Base-by-base conservation (phyloP, 345 rosid genomes). In the Leavenworthia alabamica region DNA sequence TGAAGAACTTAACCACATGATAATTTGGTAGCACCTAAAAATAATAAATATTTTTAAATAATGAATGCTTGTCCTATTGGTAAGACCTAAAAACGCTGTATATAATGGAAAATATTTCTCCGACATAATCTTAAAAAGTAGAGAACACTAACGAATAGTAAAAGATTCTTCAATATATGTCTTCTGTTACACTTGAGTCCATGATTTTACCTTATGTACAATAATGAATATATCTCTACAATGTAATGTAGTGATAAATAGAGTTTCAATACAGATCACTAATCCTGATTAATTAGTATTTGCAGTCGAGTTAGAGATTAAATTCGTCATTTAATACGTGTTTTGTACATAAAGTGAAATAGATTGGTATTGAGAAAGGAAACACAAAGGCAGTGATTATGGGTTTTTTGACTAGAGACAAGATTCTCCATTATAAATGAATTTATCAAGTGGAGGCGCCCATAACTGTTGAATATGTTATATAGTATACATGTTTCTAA, bases 371-470 rank as follows among this genome's bases (percentile, higher is more conserved):
- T 53, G 31, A 45, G 36, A 46, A 62, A 61, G 49, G 13, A 17
- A 37, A 43, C 67, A 13, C 46, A 42, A 32, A 41, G 24, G 49
- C 41, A 70, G 57, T 15, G 64, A 49, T 70, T 43, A 63, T 56
- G 60, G 52, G 41, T 48, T 19, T 48, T 19, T 71, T 71, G 75
- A 63, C 65, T 7, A 41, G 39, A 43, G 60, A 56, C 47, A 57
- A 57, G 66, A 71, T 71, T 71, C 61, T 52, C 61, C 49, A 56
- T 56, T 64, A 64, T 41, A 23, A 57, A 49, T 15, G n/a, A 40
- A 36, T 26, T 51, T 31, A 71, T 58, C 66, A 48, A 64, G 70
- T 57, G 66, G 71, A 71, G 53, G 60, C 66, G 71, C 75, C 61
- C 56, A 56, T 49, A 57, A 57, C 70, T 56, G 42, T 49, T 71